A percentile compares a stretch with the other conserved stretches of the same genome.
These are phyloP conservation scores for Vickermania spadyakhi DNA, from an alignment of 208 protist species.

Conservation along the genomic window DNA sequence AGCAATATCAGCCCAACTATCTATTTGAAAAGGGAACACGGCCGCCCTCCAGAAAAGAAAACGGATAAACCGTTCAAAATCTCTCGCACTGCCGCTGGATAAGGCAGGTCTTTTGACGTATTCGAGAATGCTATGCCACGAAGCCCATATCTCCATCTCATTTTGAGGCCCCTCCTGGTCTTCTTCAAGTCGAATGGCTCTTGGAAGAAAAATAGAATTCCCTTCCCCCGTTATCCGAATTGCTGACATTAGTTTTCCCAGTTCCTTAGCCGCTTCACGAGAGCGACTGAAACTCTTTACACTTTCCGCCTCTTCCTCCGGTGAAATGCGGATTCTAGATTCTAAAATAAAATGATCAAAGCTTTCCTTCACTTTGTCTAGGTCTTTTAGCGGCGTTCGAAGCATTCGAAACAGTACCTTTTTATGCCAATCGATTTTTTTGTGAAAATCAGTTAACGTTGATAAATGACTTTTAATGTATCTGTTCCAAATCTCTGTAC, in stretches of 20 bases:
- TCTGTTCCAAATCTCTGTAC: constrained; percentile 57
- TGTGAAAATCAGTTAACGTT: constrained; percentile 24
- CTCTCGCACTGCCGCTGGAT: constrained; percentile 6
- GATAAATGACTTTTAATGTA: constrained; percentile 54
- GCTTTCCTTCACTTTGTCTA: constrained; percentile 63
- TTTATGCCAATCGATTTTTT: constrained; percentile 49
- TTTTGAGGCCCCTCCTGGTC: constrained; percentile 6
- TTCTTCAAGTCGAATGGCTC: neutral
- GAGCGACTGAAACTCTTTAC: constrained; percentile 33
- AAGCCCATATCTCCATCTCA: constrained; percentile 50
- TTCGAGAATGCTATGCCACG: constrained; percentile 36
- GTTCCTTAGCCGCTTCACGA: constrained; percentile 27
- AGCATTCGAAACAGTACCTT: constrained; percentile 62
- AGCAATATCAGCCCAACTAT: neutral
- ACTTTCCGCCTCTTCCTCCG: constrained; percentile 42
- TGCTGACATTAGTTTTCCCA: constrained; percentile 11
- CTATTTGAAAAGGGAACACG: constrained; percentile 5
- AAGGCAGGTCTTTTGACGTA: constrained; percentile 19
- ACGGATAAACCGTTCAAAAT: constrained; percentile 12
- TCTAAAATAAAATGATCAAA: constrained; percentile 71
- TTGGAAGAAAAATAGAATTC: neutral
- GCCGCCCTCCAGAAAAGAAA: constrained; percentile 14
- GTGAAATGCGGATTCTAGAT: constrained; percentile 34
- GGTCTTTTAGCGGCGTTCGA: constrained; percentile 44
- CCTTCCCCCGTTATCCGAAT: neutral